Evolutionary conservation across 1,284 basidiomycete species (phyloP).

Genomic region (Cutaneotrichosporon sp.): DNA sequence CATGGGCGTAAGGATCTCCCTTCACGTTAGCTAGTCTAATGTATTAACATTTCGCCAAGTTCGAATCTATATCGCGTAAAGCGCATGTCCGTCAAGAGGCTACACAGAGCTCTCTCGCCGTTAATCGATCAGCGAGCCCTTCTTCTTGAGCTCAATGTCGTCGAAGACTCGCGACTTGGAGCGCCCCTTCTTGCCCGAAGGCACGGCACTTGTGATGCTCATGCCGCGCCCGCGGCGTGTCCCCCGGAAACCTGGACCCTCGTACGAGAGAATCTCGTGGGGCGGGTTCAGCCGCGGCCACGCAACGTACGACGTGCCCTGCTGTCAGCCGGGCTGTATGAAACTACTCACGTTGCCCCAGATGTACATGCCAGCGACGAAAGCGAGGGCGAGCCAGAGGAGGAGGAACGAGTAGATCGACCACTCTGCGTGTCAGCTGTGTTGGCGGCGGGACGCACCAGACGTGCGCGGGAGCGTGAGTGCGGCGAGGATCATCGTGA

Average conservation of each 20-base stretch:
- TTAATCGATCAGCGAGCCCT: slow-evolving; percentile 53
- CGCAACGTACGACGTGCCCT: slow-evolving; percentile 69
- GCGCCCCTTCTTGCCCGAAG: slow-evolving; percentile 45
- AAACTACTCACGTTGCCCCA: slow-evolving; percentile 60
- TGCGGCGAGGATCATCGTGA: slow-evolving; percentile 83
- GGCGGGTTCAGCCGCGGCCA: slow-evolving; percentile 90
- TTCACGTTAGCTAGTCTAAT: background rate
- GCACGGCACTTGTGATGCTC: slow-evolving; percentile 49
- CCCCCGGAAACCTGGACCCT: slow-evolving; percentile 79
- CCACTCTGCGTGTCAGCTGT: slow-evolving; percentile 27
- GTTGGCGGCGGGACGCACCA: slow-evolving; percentile 56
- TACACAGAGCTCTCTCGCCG: background rate
- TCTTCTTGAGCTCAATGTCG: slow-evolving; percentile 50
- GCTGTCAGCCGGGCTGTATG: background rate
- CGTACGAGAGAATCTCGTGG: slow-evolving; percentile 79
- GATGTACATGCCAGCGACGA: slow-evolving; percentile 67
- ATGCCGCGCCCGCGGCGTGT: slow-evolving; percentile 72
- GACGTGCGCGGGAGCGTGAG: slow-evolving; percentile 78
- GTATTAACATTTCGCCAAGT: background rate
- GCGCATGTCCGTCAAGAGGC: background rate
- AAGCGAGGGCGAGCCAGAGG: slow-evolving; percentile 69
- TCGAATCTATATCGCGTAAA: background rate
- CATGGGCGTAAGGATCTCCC: slow-evolving; percentile 26
- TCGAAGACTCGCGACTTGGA: slow-evolving; percentile 18
- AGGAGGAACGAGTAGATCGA: slow-evolving; percentile 64